Base-by-base conservation (phyloP, 768 basidiomycete genomes). In the Termitomyces sp. region DNA sequence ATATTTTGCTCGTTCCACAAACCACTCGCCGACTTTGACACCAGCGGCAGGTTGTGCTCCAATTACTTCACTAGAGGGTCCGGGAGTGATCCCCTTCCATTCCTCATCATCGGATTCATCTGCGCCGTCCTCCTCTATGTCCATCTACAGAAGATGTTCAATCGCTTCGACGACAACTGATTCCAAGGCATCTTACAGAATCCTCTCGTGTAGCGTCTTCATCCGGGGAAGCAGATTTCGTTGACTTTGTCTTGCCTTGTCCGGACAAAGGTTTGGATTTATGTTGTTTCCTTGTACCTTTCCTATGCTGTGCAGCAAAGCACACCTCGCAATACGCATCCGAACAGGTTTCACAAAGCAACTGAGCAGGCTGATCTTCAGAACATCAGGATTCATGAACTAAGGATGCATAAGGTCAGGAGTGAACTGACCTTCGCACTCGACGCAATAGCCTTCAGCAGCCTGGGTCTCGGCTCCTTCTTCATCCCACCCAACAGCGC, bases 321-420 rank as follows among this genome's bases (percentile, higher is more conserved):
- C 92, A 94, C 24, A 94, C 92, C 66, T 92, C 87, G 59, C 92
- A 93, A 65, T 85, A 93, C 20, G 77, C 70, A 66, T 93, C 92
- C 3, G 66, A 73, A 68, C 92, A 94, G 12, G 80, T 78, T 65
- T 87, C 83, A 66, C 92, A 94, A 51, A 75, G 70, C 22, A 93
- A 65, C 66, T 90, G 82, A 5, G 90, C 88, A 55, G 92, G 90
- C 68, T 94, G 92, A 74, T 94, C 92, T 94, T 60, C 53, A 18
- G 46, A 57, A 45, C 56, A 59, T 57, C 57, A 44, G 34, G 57
- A 51, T 13, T 9, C 44, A 31, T 36, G 18, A 47, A 34, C 54
- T 55, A 42, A 51, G 39, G 44, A 49, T 33, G 28, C 55, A 42
- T 34, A n/a, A 13, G 31, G 15, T 18, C 28, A 10, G 9, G 12